Conservation (phyloP, 164 flowering plant species). For the Vitis riparia region DNA sequence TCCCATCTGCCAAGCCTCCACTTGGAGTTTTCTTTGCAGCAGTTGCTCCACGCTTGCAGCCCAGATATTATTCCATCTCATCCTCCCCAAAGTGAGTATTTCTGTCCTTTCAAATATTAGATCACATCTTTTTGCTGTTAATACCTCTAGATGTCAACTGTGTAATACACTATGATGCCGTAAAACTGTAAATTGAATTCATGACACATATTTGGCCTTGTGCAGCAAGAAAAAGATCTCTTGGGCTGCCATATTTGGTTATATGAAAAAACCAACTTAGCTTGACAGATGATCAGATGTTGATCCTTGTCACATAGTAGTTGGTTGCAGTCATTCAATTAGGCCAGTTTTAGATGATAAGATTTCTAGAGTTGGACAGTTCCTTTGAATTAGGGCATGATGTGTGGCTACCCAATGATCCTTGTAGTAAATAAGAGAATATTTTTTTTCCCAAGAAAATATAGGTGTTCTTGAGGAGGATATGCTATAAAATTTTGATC, state of each 20-base stretch:
- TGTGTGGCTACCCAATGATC: too few relatives aligned
- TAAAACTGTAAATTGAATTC: too few relatives aligned
- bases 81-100: conserved; percentile 83
- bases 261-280: not conserved
- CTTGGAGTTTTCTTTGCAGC: conserved; percentile 98
- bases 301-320: not conserved
- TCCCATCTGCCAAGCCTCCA: conserved; percentile 91
- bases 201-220: not conserved
- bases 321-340: not conserved
- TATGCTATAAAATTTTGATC: too few relatives aligned
- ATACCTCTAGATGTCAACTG: too few relatives aligned
- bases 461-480: too few relatives aligned
- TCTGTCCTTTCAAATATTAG: not conserved
- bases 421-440: too few relatives aligned
- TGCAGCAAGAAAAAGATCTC: not conserved
- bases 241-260: too few relatives aligned
- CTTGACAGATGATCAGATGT: not conserved
- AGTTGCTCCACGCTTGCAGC: conserved; percentile 92
- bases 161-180: too few relatives aligned
- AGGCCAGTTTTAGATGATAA: too few relatives aligned
- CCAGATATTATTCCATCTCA: conserved; percentile 97
- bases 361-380: too few relatives aligned
- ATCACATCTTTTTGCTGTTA: not conserved
- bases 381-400: too few relatives aligned
- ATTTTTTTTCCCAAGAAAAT: too few relatives aligned